Evolutionary conservation across 176 grass and related monocot genomes (phyloP), one percentile per base, ranked within the genome.

Genomic region (Cocos nucifera): DNA sequence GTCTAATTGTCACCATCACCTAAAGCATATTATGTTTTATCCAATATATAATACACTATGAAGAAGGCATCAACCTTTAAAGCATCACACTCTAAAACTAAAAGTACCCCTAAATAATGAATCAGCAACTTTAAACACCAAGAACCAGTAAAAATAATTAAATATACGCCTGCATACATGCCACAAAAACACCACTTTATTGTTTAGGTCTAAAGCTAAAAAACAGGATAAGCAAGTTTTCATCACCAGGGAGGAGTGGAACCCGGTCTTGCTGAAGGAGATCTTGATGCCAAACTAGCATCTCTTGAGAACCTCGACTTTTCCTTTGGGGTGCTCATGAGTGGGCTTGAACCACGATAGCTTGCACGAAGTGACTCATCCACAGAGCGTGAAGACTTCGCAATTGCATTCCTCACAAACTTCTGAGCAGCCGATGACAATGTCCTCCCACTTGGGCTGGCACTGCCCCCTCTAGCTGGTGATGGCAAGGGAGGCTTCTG

Each of bases 301-400:
- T 91, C 92, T 72, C 81, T 90, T 69, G 92, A 97, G 77, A 97
- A 91, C 63, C 87, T 82, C 16, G 87, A 82, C 73, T 62, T 66
- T n/a, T 58, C 59, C 72, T 82, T 90, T 0, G 83, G 83, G 59
- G 87, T 88, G 67, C 70, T 69, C 69, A 39, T 55, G 7, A 73
- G 72, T 65, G 87, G 87, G 17, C 75, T 91, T 54, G 75, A 76
- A 5, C 93, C 93, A 65, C 87, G 85, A 68, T 97, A 97, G 57
- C 84, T 91, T n/a, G 93, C 87, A 57, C 87, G 83, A 56, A 97
- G 87, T 14, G 87, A 88, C 81, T 91, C 93, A 61, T 97, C 87
- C 58, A 97, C 62, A 30, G 73, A 75, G 51, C 57, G 70, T 6
- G 83, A 80, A 24, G 87, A 88, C 69, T 88, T 97, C 18, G 73